phyloP scores from a whole-genome alignment of 2,329 filamentous ascomycete species.

The Diaporthe vexans region DNA sequence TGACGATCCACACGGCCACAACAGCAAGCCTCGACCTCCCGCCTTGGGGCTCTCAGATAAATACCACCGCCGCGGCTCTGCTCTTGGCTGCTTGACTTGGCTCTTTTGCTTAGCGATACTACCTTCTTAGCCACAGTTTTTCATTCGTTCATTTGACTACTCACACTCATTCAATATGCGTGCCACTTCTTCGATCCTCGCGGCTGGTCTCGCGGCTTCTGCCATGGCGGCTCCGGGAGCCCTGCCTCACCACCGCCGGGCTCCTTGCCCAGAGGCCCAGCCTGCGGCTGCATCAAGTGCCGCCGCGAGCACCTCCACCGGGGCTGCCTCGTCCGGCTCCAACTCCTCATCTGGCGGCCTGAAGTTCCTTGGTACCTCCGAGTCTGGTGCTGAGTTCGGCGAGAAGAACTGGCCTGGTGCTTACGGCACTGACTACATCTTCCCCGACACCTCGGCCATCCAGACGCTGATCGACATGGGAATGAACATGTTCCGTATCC shows the following conservation, averaged over 20 bases:
- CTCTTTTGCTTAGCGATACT: not conserved
- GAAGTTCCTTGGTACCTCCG: constrained; percentile 54
- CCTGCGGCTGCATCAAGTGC: not conserved
- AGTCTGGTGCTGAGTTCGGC: constrained; percentile 75
- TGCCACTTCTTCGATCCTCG: constrained; percentile 42
- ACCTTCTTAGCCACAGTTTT: constrained; percentile 4
- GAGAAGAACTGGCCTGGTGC: constrained; percentile 67
- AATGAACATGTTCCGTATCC: constrained; percentile 41
- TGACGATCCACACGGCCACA: constrained; percentile 5
- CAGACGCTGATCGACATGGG: constrained; percentile 65
- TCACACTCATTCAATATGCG: constrained; percentile 39
- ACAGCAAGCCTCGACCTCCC: not conserved
- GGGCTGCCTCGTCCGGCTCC: constrained; percentile 37
- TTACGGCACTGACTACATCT: constrained; percentile 73
- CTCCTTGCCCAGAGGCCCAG: constrained; percentile 6
- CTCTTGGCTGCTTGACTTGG: not conserved
- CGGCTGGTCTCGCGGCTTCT: constrained; percentile 43
- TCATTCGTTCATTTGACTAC: not conserved
- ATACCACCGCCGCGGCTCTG: constrained; percentile 17
- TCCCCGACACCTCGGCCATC: constrained; percentile 67
- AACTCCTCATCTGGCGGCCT: constrained; percentile 22
- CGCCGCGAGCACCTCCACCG: constrained; percentile 14
- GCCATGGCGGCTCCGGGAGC: constrained; percentile 39
- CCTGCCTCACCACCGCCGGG: constrained; percentile 16
- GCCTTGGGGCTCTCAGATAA: constrained; percentile 5